A percentile compares a stretch with the other conserved stretches of the same genome.
Evolutionary conservation across 106 monocot species (phyloP).

Genomic region (Acorus gramineus): DNA sequence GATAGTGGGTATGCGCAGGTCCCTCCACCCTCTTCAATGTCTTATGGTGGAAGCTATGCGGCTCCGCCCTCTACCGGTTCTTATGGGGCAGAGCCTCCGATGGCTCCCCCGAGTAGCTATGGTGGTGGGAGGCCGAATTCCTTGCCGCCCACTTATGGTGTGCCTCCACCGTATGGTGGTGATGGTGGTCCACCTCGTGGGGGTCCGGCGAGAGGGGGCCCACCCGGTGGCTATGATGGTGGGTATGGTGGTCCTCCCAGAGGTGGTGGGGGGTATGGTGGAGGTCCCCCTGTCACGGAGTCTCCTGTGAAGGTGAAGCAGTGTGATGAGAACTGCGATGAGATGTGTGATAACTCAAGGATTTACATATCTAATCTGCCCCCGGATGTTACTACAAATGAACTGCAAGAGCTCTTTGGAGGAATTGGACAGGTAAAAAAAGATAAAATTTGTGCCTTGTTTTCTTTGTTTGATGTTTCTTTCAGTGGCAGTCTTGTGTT

Average conservation of each 20-base stretch:
- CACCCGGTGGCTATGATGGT: slow-evolving; percentile 34
- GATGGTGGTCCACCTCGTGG: slow-evolving; percentile 26
- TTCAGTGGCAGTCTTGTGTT: background rate
- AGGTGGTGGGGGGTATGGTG: slow-evolving; percentile 26
- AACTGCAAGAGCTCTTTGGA: slow-evolving; percentile 87
- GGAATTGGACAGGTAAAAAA: slow-evolving; percentile 77
- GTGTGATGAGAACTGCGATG: slow-evolving; percentile 92
- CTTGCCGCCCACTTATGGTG: slow-evolving; percentile 60
- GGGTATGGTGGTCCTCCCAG: slow-evolving; percentile 31
- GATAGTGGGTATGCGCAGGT: slow-evolving; percentile 54
- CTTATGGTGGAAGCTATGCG: slow-evolving; percentile 47
- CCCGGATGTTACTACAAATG: slow-evolving; percentile 80
- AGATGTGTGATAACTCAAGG: slow-evolving; percentile 83
- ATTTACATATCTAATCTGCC: slow-evolving; percentile 97
- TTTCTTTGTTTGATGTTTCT: background rate
- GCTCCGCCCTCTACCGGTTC: slow-evolving; percentile 38
- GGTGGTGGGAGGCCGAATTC: slow-evolving; percentile 36
- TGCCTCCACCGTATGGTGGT: slow-evolving; percentile 38
- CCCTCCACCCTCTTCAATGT: slow-evolving; percentile 34
- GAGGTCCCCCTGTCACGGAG: slow-evolving; percentile 37
- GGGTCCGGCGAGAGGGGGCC: slow-evolving; percentile 14
- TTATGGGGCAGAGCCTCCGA: slow-evolving; percentile 40
- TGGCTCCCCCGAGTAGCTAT: slow-evolving; percentile 37
- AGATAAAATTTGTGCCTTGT: too few species aligned
- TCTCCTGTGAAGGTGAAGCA: slow-evolving; percentile 54